Evolutionary conservation across 495 filamentous ascomycete genomes (phyloP), one percentile per base, ranked within the genome.

Genomic region (Podospora pseudocomata): DNA sequence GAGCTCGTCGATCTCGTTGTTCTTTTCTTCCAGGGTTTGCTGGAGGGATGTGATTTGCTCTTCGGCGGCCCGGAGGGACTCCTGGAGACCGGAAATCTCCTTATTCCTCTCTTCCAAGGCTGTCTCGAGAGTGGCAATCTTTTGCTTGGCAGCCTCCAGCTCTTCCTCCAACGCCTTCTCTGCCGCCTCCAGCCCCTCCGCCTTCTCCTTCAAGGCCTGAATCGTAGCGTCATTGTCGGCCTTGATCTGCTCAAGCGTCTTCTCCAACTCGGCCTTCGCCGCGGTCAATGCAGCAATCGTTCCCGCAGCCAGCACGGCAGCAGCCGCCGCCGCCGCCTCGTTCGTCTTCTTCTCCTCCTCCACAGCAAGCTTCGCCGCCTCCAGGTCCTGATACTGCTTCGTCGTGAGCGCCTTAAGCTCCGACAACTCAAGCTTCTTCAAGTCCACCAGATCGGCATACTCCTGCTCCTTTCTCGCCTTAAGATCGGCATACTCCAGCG

Each of bases 21-120:
- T 74, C 66, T 73, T 71, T n/a, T 78, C 76, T n/a, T 74, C 73
- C 0, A 77, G 61, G 0, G 74, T 76, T 56, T 74, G 72, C 39
- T 76, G 73, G 9, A 78, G 73, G 4, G 70, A 73, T 9, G 61
- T 49, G 15, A 75, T 74, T 49, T 75, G 68, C 26, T 76, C 76
- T 65, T 78, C 76, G 30, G 74, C 70, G 0, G 68, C 67, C 34
- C 71, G 71, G 32, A 78, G 67, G 11, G 72, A 72, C 67, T 77
- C 71, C 57, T 71, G 69, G 9, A 77, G 68, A 34, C 57, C 63
- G 69, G 73, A 73, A 2, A 77, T 76, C 62, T 77, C 75, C 32
- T 62, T 68, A 61, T 67, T 70, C 68, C 71, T 77, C 18, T 71
- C 57, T 0, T 65, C 67, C 7, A 74, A 54, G 0, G 72, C 72